Base-by-base conservation (phyloP, 2,329 filamentous ascomycete genomes). In the Venturia pyrina region DNA sequence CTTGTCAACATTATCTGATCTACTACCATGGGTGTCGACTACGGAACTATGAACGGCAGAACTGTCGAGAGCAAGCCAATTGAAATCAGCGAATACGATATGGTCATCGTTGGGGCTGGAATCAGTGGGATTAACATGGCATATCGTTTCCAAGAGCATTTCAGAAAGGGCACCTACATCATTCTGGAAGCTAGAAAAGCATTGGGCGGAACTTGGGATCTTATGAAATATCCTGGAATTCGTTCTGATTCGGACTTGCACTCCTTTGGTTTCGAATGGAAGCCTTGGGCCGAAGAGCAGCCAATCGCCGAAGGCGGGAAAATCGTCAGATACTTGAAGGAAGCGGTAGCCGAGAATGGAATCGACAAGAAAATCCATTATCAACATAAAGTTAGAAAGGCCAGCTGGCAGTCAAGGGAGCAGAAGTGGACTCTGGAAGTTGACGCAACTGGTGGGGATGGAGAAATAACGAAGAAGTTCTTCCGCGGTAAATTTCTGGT, bases 151-250 rank as follows among this genome's bases (percentile, higher is more conserved):
- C 85, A 90, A 70, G 79, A 79, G 0, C 75, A 81, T 32, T 76
- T 87, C 1, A 85, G 87, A 0, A 72, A 78, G 50, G 76, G 81
- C 44, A 82, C 75, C 2, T 92, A 89, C 72, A 80, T 83, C 15
- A 84, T 93, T 40, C 80, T 93, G n/a, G 90, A 93, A 74, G 81
- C 80, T 1, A 85, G 90, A 44, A 78, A 81, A 62, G 77, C 79
- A 34, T 79, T 93, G 8, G 90, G 90, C 1, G 90, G 90, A 0
- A 93, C 90, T 0, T 93, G 90, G 90, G 86, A 88, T 70, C 77
- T 92, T 1, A 61, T 65, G 78, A 84, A 81, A 48, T 93, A 91
- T 70, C 89, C 89, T 0, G 88, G 90, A 7, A 87, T 90, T 69
- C 78, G 79, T 19, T 80, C 78, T 28, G 79, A 81, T 67, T 79